Conservation (phyloP, 2,329 filamentous ascomycete species). For the Metarhizium rileyi region DNA sequence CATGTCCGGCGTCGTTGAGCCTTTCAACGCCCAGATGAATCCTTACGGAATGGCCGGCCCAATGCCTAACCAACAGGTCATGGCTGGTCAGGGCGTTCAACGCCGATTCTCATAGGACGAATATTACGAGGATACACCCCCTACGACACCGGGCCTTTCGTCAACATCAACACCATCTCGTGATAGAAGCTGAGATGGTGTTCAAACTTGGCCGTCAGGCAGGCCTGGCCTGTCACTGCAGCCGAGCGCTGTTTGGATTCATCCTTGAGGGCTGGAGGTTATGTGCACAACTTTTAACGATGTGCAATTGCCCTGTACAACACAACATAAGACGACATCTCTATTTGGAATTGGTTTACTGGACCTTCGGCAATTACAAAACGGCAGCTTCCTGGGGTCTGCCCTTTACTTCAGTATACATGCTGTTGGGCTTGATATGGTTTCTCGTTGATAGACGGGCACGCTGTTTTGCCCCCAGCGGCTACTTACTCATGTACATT, state of each 20-base stretch:
- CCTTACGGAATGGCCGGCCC: constrained; percentile 48
- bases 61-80: constrained; percentile 39
- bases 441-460: constrained; percentile 1
- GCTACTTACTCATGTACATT: constrained; percentile 28
- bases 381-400: background rate
- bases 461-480: background rate
- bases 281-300: background rate
- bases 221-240: background rate
- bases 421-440: background rate
- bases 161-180: too few relatives aligned
- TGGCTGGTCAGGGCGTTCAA: constrained; percentile 44
- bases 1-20: constrained; percentile 47
- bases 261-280: background rate
- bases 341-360: constrained; percentile 1
- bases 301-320: constrained; percentile 19
- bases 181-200: background rate
- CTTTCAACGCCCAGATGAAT: constrained; percentile 46
- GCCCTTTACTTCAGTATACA: background rate
- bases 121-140: background rate
- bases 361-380: background rate
- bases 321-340: constrained; percentile 15
- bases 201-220: background rate
- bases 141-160: too few relatives aligned
- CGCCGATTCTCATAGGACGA: constrained; percentile 46
- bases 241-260: background rate